These are phyloP conservation scores for Cryphonectria naterciae DNA, from an alignment of 2,329 filamentous ascomycete species.

Conservation along the genomic window DNA sequence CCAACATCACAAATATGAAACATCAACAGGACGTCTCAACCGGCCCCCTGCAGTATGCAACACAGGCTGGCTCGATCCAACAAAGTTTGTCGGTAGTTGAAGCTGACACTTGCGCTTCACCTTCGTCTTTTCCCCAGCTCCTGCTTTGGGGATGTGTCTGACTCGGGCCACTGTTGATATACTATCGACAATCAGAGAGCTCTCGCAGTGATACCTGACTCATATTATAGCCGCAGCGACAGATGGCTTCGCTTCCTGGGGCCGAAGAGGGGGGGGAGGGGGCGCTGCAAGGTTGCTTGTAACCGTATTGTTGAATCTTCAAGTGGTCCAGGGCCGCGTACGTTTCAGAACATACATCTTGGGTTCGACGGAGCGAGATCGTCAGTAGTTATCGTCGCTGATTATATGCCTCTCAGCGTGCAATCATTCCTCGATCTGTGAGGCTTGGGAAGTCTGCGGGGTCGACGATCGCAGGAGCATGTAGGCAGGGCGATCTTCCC, in stretches of 20 bases:
- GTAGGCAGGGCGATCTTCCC: not conserved
- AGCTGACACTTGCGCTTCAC: not conserved
- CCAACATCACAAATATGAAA: not conserved
- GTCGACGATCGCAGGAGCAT: not conserved
- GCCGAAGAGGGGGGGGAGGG: not conserved
- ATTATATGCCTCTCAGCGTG: not conserved
- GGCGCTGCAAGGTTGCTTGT: not conserved
- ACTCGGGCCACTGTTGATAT: not conserved
- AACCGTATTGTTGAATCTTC: not conserved
- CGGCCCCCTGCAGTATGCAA: not conserved
- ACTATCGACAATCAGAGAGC: not conserved
- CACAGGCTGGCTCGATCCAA: not conserved
- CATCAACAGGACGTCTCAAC: slow-evolving; percentile 1
- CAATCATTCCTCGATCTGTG: not conserved
- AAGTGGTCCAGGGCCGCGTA: not conserved
- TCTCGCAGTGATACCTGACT: not conserved
- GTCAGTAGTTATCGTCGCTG: not conserved
- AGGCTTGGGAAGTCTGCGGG: too few relatives aligned
- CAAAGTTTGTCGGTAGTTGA: not conserved
- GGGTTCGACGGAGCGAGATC: not conserved
- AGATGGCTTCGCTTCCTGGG: not conserved
- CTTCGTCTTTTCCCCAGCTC: not conserved
- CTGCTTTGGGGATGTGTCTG: not conserved
- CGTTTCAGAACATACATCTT: not conserved
- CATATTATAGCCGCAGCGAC: not conserved